These are phyloP conservation scores for Fusarium beomiforme DNA, from an alignment of 2,329 filamentous ascomycete species.

Conservation along the genomic window DNA sequence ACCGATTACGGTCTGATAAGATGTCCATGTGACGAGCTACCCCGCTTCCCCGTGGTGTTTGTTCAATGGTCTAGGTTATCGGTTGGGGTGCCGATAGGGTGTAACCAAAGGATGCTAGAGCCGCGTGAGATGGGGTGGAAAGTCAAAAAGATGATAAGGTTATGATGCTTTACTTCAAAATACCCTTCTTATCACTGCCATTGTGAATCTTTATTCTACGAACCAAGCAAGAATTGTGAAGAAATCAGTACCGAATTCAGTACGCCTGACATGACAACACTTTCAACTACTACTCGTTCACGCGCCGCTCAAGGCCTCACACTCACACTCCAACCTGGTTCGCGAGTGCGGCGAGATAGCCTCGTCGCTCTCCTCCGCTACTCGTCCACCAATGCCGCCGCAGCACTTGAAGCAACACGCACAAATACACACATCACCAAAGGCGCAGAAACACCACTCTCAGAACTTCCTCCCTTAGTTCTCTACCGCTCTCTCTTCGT, in stretches of 20 bases:
- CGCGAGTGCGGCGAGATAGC: conserved; percentile 5
- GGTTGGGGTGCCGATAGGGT: conserved; percentile 26
- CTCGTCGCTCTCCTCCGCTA: conserved; percentile 1
- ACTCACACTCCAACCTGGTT: not conserved
- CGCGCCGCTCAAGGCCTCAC: conserved; percentile 22
- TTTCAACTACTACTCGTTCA: conserved; percentile 22
- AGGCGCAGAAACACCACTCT: conserved; percentile 33
- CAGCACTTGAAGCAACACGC: conserved; percentile 20
- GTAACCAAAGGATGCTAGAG: not conserved
- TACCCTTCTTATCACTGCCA: not conserved
- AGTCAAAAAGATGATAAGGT: conserved; percentile 22
- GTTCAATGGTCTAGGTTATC: not conserved
- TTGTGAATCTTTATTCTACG: not conserved
- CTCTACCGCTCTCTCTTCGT: conserved; percentile 55
- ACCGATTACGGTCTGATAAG: conserved; percentile 11
- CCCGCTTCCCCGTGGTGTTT: conserved; percentile 33
- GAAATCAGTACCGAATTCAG: not conserved
- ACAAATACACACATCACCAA: conserved; percentile 1
- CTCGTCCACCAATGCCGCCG: conserved; percentile 14
- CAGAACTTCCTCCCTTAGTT: conserved; percentile 46
- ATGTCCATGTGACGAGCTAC: conserved; percentile 27
- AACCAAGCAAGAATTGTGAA: not conserved
- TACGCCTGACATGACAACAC: conserved; percentile 24
- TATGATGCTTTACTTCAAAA: conserved; percentile 11
- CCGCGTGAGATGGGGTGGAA: not conserved